Evolutionary conservation across 371 early-diverging fungal genomes (phyloP).

Genomic region (Mortierella sp.): DNA sequence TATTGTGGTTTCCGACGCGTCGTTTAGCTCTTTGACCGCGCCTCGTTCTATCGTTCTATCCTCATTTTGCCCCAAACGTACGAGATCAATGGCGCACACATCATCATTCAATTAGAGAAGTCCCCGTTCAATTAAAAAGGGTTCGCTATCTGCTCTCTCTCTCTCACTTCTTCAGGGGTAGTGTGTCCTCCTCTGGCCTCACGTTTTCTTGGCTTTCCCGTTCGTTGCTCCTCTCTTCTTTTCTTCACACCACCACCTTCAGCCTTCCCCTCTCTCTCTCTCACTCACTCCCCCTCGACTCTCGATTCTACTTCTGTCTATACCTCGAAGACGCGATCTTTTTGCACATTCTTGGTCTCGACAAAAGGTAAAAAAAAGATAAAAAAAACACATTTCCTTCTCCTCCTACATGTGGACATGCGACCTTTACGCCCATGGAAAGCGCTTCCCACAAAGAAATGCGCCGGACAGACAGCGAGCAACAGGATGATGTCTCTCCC

Average conservation of each 20-base stretch:
- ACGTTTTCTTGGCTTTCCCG: background rate
- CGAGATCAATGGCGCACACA: background rate
- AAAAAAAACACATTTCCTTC: background rate
- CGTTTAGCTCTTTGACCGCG: background rate
- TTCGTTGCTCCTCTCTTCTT: background rate
- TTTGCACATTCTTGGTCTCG: constrained; percentile 7
- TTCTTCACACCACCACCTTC: constrained; percentile 2
- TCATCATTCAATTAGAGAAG: background rate
- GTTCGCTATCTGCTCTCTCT: background rate
- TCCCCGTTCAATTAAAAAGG: background rate
- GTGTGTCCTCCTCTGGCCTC: background rate
- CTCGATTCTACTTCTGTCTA: constrained; percentile 11
- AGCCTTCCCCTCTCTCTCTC: background rate
- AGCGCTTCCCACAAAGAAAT: constrained; percentile 13
- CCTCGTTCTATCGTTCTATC: too few relatives aligned
- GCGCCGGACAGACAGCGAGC: constrained; percentile 15
- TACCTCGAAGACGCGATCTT: constrained; percentile 12
- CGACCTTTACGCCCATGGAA: constrained; percentile 10
- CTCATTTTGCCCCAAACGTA: background rate
- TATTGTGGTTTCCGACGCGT: background rate
- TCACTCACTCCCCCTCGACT: background rate
- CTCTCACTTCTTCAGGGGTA: constrained; percentile 2
- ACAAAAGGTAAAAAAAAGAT: constrained; percentile 8
- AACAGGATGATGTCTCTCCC: constrained; percentile 8
- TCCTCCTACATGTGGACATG: background rate